A percentile compares a stretch with the other conserved stretches of the same genome.
Evolutionary conservation across 2,329 filamentous ascomycete genomes (phyloP).

Genomic region (Monilinia fructigena): DNA sequence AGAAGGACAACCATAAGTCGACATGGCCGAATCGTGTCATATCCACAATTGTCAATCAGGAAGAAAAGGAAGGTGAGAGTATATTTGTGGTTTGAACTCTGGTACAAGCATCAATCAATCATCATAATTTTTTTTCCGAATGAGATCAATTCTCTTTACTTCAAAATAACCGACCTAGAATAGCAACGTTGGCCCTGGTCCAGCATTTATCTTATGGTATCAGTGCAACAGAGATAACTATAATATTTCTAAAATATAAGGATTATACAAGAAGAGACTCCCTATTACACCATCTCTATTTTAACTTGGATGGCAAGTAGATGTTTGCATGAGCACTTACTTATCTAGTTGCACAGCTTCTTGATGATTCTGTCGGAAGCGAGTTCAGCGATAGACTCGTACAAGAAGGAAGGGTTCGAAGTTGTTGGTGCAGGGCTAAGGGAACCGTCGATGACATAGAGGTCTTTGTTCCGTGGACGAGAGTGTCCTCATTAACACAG

Average conservation of each 20-base stretch:
- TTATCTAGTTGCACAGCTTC: neutral
- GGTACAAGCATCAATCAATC: too few species aligned
- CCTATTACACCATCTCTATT: too few species aligned
- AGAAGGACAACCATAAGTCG: neutral
- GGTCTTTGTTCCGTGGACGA: neutral
- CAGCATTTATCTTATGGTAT: neutral
- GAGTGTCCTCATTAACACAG: neutral
- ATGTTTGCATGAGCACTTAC: neutral
- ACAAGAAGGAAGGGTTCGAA: slow-evolving; percentile 5
- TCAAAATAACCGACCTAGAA: neutral
- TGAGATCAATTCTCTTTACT: neutral
- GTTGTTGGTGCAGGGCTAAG: slow-evolving; percentile 15
- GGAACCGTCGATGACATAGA: slow-evolving; percentile 10
- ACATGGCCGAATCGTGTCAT: too few species aligned
- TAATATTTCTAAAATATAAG: neutral
- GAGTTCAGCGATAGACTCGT: slow-evolving; percentile 6
- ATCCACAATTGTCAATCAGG: too few species aligned
- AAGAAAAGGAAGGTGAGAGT: too few species aligned
- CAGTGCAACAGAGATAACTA: neutral
- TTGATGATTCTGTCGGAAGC: slow-evolving; percentile 1
- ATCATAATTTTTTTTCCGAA: neutral
- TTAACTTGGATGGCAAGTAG: neutral
- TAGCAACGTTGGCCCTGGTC: neutral
- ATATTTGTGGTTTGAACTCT: too few species aligned
- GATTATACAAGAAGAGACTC: neutral